Base-by-base conservation (phyloP, 2,329 filamentous ascomycete species). In the Thielaviopsis musarum region DNA sequence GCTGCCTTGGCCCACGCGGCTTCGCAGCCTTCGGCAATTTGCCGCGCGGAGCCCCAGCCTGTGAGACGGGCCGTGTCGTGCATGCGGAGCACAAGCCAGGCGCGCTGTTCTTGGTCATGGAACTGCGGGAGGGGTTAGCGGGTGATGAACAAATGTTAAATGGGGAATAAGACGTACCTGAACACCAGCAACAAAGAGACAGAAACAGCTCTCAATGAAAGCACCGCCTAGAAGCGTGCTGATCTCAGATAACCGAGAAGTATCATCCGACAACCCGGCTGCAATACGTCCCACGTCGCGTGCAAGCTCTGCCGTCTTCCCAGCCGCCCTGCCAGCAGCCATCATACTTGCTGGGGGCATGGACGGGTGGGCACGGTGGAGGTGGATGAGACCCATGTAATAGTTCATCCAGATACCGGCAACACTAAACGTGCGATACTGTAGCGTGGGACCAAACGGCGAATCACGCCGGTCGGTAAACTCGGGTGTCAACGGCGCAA, bases 321-420 rank as follows among this genome's bases (percentile, higher is more conserved):
- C 74, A 0, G 89, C 88, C 10, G 87, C 83, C 63, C 94, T 77
- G 7, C 85, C 86, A 0, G 89, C 89, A 2, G 93, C 90, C 66
- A 90, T 81, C 81, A 95, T 90, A 41, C 90, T 87, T 9, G 91
- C 84, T 0, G 91, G 89, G 0, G 91, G 91, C 90, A 96, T 96
- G 24, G 80, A 81, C 0, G 93, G 93, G 65, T 96, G 91, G 0
- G 84, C 78, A 38, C 93, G 80, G 61, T 91, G 76, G n/a, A 93
- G 78, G 58, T 91, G 78, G 60, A 97, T 91, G 54, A 89, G 77
- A 0, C 85, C 84, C 76, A 91, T 88, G 70, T 95, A 87, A 69
- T 88, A 91, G 64, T 91, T 85, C 67, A 87, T 83, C 88, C 90
- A 95, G 22, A 96, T 77, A 38, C 88, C 85, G 2, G 87, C 88